Percentiles rank a stretch among this genome's conserved stretches.
Evolutionary conservation across 352 stramenopile genomes (phyloP).

Genomic region (Globisporangium heterothallicum): DNA sequence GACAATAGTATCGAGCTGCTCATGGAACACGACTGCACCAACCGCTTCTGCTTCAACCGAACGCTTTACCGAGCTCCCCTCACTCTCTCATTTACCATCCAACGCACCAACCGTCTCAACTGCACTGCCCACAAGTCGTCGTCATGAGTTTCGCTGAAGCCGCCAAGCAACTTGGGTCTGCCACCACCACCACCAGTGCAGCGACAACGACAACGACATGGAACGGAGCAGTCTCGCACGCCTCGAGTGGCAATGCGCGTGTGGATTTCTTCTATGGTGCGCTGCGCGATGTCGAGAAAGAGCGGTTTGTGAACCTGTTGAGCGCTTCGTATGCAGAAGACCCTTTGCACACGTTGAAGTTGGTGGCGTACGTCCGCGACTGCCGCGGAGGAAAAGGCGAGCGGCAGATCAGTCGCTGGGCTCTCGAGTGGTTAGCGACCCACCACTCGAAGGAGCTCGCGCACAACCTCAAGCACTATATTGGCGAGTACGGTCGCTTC

Average conservation of each 20-base stretch:
- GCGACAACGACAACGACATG: conserved; percentile 19
- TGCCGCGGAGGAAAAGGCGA: conserved; percentile 45
- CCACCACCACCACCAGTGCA: background rate
- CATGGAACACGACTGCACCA: too few relatives aligned
- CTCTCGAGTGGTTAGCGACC: conserved; percentile 31
- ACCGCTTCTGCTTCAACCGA: too few relatives aligned
- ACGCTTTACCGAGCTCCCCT: background rate
- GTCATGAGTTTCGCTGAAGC: conserved; percentile 20
- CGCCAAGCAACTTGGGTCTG: conserved; percentile 19
- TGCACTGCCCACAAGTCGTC: background rate
- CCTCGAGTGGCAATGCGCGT: conserved; percentile 25
- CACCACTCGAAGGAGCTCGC: conserved; percentile 24
- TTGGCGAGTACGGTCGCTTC: conserved; percentile 42
- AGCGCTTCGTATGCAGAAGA: conserved; percentile 38
- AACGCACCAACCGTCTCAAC: background rate
- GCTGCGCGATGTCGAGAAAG: conserved; percentile 24
- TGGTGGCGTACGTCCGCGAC: conserved; percentile 46
- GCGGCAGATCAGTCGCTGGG: conserved; percentile 28
- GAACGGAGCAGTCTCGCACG: conserved; percentile 35
- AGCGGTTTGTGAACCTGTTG: conserved; percentile 21
- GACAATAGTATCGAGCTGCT: too few relatives aligned
- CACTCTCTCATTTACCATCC: conserved; percentile 7
- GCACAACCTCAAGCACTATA: conserved; percentile 42
- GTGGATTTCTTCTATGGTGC: conserved; percentile 44
- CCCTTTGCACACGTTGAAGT: conserved; percentile 47